Base-by-base conservation (phyloP, 305 asterid genomes). In the Andrographis paniculata region DNA sequence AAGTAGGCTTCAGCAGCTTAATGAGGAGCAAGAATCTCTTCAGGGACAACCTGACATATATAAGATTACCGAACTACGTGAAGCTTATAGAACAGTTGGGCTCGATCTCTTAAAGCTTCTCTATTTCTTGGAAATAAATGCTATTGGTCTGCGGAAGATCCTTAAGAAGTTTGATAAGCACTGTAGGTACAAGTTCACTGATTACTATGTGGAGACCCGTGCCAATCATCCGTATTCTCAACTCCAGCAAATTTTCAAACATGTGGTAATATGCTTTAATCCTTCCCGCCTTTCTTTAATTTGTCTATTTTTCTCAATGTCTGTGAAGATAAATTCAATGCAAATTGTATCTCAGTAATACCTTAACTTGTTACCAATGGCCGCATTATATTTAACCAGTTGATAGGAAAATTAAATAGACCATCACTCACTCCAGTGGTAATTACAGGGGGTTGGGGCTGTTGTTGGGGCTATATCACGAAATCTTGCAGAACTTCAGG, bases 391-490 rank as follows among this genome's bases (percentile, higher is more conserved):
- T 33, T 33, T 37, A 37, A 13, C 17, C 14, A 37, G 12, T 13
- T 14, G 1, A 13, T 14, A 1, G 9, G 17, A 13, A 37, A 37
- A 37, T 37, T 14, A 14, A 9, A 37, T n/a, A 3, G 8, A 31
- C 14, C 4, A 9, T 14, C 17, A 11, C 37, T 28, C 38, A 36
- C 27, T 52, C 42, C 53, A 58, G 53, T 31, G 37, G 14, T 31
- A 11, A 31, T 33, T 55, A 58, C 69, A 92, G 99, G 99, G 99
- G 19, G 58, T 91, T 56, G 96, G 95, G 45, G 96, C 99, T 64
- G 99, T 91, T 46, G 94, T 91, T 55, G 96, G 99, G 64, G 96
- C 99, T 48, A 78, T 92, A 68, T 83, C 99, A 47, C 89, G 99
- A 40, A 92, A 92, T 69, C 94, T 92, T 65, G 86, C 88, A 17